These are phyloP conservation scores for Acacia confusa DNA, from an alignment of 306 rosid species.

Conservation along the genomic window DNA sequence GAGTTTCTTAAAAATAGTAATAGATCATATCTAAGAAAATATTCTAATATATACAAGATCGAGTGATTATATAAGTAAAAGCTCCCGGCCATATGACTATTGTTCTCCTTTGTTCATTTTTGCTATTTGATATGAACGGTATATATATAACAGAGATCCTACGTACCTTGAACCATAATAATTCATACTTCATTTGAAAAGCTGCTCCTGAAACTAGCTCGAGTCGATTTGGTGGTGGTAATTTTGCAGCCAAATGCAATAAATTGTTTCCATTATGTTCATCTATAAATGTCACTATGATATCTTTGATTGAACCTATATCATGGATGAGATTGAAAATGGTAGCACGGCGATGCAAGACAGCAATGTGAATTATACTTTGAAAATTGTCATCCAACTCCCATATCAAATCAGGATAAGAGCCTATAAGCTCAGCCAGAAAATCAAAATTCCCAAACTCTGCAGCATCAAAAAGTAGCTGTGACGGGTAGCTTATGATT, in stretches of 20 bases:
- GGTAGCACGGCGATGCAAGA: slow-evolving; percentile 35
- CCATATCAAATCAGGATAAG: slow-evolving; percentile 29
- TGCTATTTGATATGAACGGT: neutral
- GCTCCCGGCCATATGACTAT: neutral
- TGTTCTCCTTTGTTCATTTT: neutral
- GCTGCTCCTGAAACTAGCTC: slow-evolving; percentile 41
- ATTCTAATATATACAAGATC: too few relatives aligned
- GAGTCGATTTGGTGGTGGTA: slow-evolving; percentile 31
- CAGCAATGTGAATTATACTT: slow-evolving; percentile 39
- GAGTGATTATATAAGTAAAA: too few relatives aligned
- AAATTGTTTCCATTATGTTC: neutral
- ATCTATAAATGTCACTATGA: neutral
- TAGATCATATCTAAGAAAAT: too few relatives aligned
- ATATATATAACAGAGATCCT: neutral
- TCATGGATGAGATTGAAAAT: slow-evolving; percentile 39
- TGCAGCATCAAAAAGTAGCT: slow-evolving; percentile 32
- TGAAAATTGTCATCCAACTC: neutral
- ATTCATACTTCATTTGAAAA: slow-evolving; percentile 39
- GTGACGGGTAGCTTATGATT: slow-evolving; percentile 16
- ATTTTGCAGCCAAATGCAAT: slow-evolving; percentile 42
- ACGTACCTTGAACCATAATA: slow-evolving; percentile 45
- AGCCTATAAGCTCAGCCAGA: slow-evolving; percentile 32
- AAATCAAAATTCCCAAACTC: slow-evolving; percentile 42
- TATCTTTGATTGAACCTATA: slow-evolving; percentile 15
- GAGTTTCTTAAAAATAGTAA: too few relatives aligned